Base-by-base conservation (phyloP, 2,329 filamentous ascomycete species). In the Diaporthe caulivora region DNA sequence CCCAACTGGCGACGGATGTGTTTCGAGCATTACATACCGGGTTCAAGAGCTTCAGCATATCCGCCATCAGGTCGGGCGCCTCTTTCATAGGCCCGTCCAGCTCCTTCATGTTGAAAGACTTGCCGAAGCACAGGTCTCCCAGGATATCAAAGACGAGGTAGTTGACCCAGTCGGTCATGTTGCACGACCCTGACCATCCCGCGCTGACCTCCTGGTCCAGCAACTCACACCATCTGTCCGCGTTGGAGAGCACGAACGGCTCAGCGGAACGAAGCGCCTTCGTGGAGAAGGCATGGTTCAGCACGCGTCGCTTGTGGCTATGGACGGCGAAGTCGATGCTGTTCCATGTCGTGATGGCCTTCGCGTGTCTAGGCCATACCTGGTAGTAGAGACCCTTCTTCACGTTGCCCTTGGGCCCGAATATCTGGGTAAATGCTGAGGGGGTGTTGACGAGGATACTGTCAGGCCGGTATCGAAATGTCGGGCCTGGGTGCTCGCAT, bases 251-350 rank as follows among this genome's bases (percentile, higher is more conserved):
- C n/a, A 76, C 57, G 24, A 73, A 75, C 1, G 73, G 65, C 76
- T 86, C 85, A 80, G 85, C 83, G 3, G 80, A 81, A 76, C 83
- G 84, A 47, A 86, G 76, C 2, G 84, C 84, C 47, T 80, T 78
- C 1, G 85, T 83, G 0, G 83, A 84, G 76, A 86, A 86, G 0
- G 84, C 85, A 58, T 85, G 83, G 49, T 81, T 83, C 18, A 86
- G 79, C 6, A 86, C 84, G 24, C 85, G 80, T 18, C 84, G 78
- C 77, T 86, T 85, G 53, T 83, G 81, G 2, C 83, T 83, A 68
- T 86, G 84, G 47, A 83, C 79, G 1, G 78, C 74, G 76, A 86
- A 84, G 68, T 84, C 82, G 51, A 85, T 85, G 1, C 77, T 81
- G 75, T 84, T 85, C 76, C 86, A 83, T 21, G 84, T 84, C 70